Evolutionary conservation across 192 early-diverging fungal genomes (phyloP), one percentile per base, ranked within the genome.

Genomic region (Jimgerdemannia lactiflua): DNA sequence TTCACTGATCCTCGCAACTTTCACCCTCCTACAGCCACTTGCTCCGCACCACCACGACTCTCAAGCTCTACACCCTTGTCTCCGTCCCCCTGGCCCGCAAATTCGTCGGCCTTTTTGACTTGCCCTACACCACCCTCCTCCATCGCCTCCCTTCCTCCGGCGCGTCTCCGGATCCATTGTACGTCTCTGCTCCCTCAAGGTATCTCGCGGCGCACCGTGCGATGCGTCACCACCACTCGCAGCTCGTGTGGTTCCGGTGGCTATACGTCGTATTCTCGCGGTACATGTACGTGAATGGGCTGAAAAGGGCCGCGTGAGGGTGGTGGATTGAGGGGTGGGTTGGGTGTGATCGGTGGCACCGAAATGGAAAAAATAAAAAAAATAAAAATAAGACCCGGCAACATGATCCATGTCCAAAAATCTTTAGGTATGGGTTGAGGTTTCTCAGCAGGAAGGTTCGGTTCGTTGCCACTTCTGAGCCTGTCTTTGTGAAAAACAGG

Each of bases 241-340:
- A 98, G 87, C 78, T 97, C 82, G 93, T 96, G 10, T 98, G 97
- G 97, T 98, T 98, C 81, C 80, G 97, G 20, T 89, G 91, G 83
- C 76, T 96, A 43, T 97, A 96, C 80, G 84, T 97, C 42, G 75
- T 89, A 8, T 93, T 95, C 78, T 96, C 95, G 42, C 83, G 94
- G 69, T 98, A 94, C 82, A 97, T 98, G 96, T 83, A 90, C 64
- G 83, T 95, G 65, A 98, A 98, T 71, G 91, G 91, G 73, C 70
- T 94, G 67, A 74, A 78, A 44, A 72, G 80, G 64, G 83, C 89
- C 19, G 71, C 78, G 76, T 89, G 88, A 78, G n/a, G 83, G 29
- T 29, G 29, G 29, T 29, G 29, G 0, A 29, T 29, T 29, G 29
- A 29, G 0, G 29, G 29, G 29, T 29, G 29, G 29, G 29, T 29